Conservation (phyloP, 257 asterid species). For the Salvia miltiorrhiza region DNA sequence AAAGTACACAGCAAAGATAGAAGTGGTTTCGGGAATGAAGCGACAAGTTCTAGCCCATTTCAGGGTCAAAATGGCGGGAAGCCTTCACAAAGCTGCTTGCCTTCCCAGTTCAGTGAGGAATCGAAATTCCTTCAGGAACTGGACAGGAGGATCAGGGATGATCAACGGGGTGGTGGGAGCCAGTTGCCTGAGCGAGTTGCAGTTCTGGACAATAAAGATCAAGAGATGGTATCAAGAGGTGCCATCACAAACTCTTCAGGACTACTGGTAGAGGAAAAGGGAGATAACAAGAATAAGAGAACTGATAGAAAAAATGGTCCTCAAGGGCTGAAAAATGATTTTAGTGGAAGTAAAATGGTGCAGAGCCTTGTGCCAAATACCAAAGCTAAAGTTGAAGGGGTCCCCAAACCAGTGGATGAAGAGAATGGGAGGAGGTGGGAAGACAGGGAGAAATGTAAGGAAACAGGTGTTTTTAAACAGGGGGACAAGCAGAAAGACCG, state of each 20-base stretch:
- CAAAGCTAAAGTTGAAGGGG: conserved; percentile 35
- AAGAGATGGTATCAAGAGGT: conserved; percentile 26
- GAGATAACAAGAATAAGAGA: conserved; percentile 32
- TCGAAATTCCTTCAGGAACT: conserved; percentile 54
- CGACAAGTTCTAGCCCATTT: conserved; percentile 24
- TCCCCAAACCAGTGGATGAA: conserved; percentile 35
- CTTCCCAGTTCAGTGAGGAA: conserved; percentile 35
- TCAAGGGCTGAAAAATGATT: conserved; percentile 29
- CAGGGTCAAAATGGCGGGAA: conserved; percentile 49
- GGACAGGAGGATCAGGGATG: conserved; percentile 59
- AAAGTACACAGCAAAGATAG: conserved; percentile 30
- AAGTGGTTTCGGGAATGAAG: conserved; percentile 29
- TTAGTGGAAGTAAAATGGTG: conserved; percentile 28
- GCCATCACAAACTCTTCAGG: conserved; percentile 29
- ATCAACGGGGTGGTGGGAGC: conserved; percentile 36
- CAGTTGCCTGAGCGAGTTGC: conserved; percentile 40
- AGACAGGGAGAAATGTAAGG: conserved; percentile 41
- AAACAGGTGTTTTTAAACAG: conserved; percentile 30
- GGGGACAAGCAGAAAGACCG: conserved; percentile 40
- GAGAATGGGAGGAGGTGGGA: conserved; percentile 36
- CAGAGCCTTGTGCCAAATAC: conserved; percentile 23
- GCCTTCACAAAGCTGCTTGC: conserved; percentile 27
- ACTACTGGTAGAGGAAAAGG: conserved; percentile 39
- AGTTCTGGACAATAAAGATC: conserved; percentile 28
- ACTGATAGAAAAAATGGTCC: conserved; percentile 35